Base-by-base conservation (phyloP, 2,329 filamentous ascomycete species). In the Teratosphaeria gauchensis region DNA sequence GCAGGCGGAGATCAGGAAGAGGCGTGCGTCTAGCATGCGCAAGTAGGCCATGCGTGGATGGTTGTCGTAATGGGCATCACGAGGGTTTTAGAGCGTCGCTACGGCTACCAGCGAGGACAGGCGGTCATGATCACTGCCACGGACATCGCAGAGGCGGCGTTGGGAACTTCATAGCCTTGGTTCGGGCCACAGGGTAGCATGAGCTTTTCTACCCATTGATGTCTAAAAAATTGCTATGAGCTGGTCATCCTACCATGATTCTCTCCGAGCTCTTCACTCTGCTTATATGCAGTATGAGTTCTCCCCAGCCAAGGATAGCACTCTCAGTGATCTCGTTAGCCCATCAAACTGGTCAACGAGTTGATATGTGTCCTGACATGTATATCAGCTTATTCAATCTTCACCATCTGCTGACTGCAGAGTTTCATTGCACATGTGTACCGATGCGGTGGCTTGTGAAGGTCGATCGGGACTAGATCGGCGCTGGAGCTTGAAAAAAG, bases 1-100 rank as follows among this genome's bases (percentile, higher is more conserved):
- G 80, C 92, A 94, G 84, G 87, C 86, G 72, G 92, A 97, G 82
- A 82, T 88, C 78, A 90, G 91, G 83, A 97, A 97, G 91, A 87
- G 94, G 78, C 86, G 94, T 77, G 92, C 92, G 72, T 95, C 89
- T 78, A 96, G 92, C 74, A 90, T 95, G 87, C 86, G 83, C 83
- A 92, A 92, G 82, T 84, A 83, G 78, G 69, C 54, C 55, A 51
- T 5, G 42, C 54, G 56, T 48, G 56, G 19, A 4, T n/a, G 31
- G 11, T 21, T 48, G 53, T 48, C 24, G 53, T 54, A 53, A 58
- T 32, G 53, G 56, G 59, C 59, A 58, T 56, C 28, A 51, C 53
- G 56, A 58, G 56, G 42, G 42, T 8, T 21, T 1, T 14, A 54
- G n/a, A 51, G 57, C 53, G 57, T 52, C 51, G 46, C 30, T 55